Evolutionary conservation across 1,284 basidiomycete species (phyloP), one percentile per base, ranked within the genome.

Genomic region (Taiwanofungus camphoratus): DNA sequence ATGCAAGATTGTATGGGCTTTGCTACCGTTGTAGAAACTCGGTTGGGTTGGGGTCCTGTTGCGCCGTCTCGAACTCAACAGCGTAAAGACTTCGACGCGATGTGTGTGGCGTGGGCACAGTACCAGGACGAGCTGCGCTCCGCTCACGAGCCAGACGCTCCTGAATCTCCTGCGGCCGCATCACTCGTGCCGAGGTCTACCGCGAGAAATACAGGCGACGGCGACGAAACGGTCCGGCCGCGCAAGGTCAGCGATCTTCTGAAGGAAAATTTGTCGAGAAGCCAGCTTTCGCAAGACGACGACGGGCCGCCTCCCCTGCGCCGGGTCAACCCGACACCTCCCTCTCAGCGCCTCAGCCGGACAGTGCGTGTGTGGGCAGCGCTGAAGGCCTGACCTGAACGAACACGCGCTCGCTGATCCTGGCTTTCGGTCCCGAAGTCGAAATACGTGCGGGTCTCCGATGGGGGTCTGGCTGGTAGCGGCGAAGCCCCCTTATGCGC

Each of bases 1-100:
- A 82, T 83, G 79, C 65, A 70, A 44, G 73, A 81, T 49, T 69
- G 73, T 46, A 74, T 74, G 47, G 63, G 64, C 8, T 58, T 82
- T 8, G 66, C 66, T 21, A 55, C 59, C 44, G 67, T 68, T 7
- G 59, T 80, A 4, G 59, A 70, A 42, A 68, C 73, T 24, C 65
- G 71, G 4, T 72, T 80, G 44, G 60, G 62, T 24, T 77, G 79
- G 74, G 53, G 57, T 18, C 56, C 63, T 9, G 57, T 65, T 16
- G 55, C 66, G 8, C 55, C 62, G 0, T 51, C 65, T 19, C 55
- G 41, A 24, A 54, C 55, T 12, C 52, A 65, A 29, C 74, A 76
- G 42, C 74, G 76, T 42, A 73, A 76, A 50, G 60, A 62, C 6
- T 82, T 78, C 57, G 71, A 79, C 41, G 61, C 61, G 5, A 71